Conservation (phyloP, 2,329 filamentous ascomycete genomes). For the Colletotrichum cereale region DNA sequence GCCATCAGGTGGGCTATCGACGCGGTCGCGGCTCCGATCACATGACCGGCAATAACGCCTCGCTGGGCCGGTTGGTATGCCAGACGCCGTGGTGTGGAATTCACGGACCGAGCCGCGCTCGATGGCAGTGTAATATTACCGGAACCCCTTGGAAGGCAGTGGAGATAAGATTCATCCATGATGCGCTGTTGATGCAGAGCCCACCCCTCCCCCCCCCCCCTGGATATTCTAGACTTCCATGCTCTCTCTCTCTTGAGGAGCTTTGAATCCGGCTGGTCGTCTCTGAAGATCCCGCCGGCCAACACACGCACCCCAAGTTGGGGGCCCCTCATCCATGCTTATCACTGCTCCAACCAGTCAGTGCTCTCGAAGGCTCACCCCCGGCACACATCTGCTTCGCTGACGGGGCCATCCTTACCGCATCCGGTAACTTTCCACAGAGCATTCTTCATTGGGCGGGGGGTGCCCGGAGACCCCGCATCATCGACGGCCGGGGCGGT, state of each 20-base stretch:
- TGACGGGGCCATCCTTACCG: conserved; percentile 7
- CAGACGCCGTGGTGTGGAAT: conserved; percentile 19
- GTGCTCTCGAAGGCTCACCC: not conserved
- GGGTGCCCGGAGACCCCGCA: not conserved
- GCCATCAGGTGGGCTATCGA: conserved; percentile 28
- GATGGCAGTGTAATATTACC: not conserved
- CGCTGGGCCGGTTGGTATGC: not conserved
- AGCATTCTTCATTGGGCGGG: conserved; percentile 6
- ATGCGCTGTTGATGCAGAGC: conserved; percentile 4
- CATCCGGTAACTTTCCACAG: conserved; percentile 21
- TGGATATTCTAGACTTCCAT: conserved; percentile 8
- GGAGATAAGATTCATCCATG: conserved; percentile 9
- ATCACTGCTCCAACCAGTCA: conserved; percentile 3
- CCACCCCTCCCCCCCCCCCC: not conserved
- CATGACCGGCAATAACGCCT: conserved; percentile 26
- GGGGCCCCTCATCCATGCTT: conserved; percentile 4
- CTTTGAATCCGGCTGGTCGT: not conserved
- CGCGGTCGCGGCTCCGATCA: conserved; percentile 34
- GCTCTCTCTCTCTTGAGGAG: too few species aligned
- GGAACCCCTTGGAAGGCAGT: not conserved
- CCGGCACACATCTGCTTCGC: not conserved
- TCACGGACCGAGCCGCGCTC: conserved; percentile 23
- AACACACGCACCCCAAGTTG: conserved; percentile 7
- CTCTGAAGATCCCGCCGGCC: conserved; percentile 3
- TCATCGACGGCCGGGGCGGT: not conserved